Evolutionary conservation across 1,284 basidiomycete genomes (phyloP).

Genomic region (Xerocomus minutiporus): DNA sequence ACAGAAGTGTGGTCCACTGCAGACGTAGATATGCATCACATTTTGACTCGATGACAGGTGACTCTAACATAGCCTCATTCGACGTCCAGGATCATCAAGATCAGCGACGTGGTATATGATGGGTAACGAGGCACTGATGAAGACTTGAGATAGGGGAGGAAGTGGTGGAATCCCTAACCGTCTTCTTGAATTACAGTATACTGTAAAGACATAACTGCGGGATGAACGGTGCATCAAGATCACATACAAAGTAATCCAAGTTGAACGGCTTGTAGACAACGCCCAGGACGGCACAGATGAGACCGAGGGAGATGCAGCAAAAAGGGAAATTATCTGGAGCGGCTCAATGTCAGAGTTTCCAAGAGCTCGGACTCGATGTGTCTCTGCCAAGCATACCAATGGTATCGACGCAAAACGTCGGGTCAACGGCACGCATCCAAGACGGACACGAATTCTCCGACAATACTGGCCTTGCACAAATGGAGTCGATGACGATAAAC

Average conservation of each 20-base stretch:
- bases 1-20: slow-evolving; percentile 60
- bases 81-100: slow-evolving; percentile 46
- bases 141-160: slow-evolving; percentile 74
- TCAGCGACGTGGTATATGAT: neutral
- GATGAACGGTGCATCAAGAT: too few species aligned
- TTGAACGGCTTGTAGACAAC: too few species aligned
- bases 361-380: neutral
- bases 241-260: too few species aligned
- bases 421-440: slow-evolving; percentile 68
- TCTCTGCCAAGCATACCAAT: slow-evolving; percentile 43
- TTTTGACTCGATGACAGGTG: slow-evolving; percentile 29
- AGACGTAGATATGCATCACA: slow-evolving; percentile 66
- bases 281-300: slow-evolving; percentile 83
- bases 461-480: slow-evolving; percentile 58
- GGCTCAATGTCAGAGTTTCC: neutral
- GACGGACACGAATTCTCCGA: slow-evolving; percentile 84
- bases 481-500: slow-evolving; percentile 37
- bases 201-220: slow-evolving; percentile 32
- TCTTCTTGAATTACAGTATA: slow-evolving; percentile 52
- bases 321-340: slow-evolving; percentile 80
- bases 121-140: slow-evolving; percentile 50
- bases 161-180: slow-evolving; percentile 40
- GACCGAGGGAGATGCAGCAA: slow-evolving; percentile 86
- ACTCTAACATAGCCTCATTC: slow-evolving; percentile 91
- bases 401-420: slow-evolving; percentile 90